Base-by-base conservation (phyloP, 345 rosid genomes). In the Aquilaria malaccensis region DNA sequence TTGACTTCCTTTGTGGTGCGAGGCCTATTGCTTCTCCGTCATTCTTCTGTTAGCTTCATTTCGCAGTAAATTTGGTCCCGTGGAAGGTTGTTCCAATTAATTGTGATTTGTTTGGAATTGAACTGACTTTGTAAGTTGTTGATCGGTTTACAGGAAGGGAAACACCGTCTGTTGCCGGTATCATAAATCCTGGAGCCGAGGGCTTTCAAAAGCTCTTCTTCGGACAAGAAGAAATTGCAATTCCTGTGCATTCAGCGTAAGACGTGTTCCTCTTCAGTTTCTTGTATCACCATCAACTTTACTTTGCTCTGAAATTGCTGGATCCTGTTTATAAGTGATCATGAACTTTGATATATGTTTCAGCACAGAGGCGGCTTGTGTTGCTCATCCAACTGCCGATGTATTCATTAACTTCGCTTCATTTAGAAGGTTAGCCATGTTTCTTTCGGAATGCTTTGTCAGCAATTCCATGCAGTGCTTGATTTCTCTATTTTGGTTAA, bases 181-280 rank as follows among this genome's bases (percentile, higher is more conserved):
- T 93, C 59, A 85, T 93, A 57, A 85, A 84, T 67, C 98, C 98
- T 6, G 96, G 98, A 47, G 65, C 97, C 0, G 98, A 93, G 77
- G 98, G 98, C 64, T 93, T 93, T 77, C 98, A 89, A 73, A 93
- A 93, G 76, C 87, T 93, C 47, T 89, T 93, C 70, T 93, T 93
- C n/a, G 98, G 98, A 52, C 98, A 87, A 55, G 98, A 93, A 79
- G 98, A 93, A 81, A 93, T 93, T 43, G 98, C 98, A 14, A 93
- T 93, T 72, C 95, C 98, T 13, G 98, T 89, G 14, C 98, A 89
- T 73, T 85, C 96, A 29, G 65, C 86, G 98, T 93, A 87, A 54
- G 79, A 43, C 54, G 12, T 50, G 45, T 13, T 60, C 51, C 29
- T 58, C 13, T 72, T 50, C 41, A 55, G 55, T 55, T 52, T 60